These are phyloP conservation scores for Ophiobolus disseminans DNA, from an alignment of 2,329 filamentous ascomycete species.

Conservation along the genomic window DNA sequence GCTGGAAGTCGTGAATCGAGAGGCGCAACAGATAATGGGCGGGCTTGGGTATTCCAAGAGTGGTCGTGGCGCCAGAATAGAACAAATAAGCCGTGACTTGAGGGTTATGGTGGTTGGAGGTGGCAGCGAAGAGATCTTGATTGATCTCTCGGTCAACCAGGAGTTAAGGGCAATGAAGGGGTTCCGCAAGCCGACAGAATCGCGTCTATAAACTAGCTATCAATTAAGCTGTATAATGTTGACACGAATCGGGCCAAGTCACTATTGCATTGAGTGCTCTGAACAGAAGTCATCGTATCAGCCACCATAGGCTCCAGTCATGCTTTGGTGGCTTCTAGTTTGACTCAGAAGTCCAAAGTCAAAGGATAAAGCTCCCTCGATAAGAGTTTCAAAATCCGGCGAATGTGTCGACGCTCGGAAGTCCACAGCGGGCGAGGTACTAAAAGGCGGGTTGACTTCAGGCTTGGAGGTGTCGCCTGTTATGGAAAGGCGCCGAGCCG, in stretches of 20 bases:
- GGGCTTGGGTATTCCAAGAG: slow-evolving; percentile 79
- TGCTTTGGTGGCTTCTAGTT: neutral
- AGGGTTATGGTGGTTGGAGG: slow-evolving; percentile 70
- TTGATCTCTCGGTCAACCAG: slow-evolving; percentile 59
- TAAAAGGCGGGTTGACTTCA: neutral
- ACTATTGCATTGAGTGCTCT: no score
- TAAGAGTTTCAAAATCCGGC: slow-evolving; percentile 2
- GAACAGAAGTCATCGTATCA: neutral
- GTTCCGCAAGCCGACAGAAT: neutral
- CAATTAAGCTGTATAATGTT: no score
- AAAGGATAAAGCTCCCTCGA: slow-evolving; percentile 2
- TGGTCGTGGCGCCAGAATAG: slow-evolving; percentile 72
- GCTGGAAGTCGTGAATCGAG: slow-evolving; percentile 79
- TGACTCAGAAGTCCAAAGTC: slow-evolving; percentile 2
- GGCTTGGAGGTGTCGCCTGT: neutral
- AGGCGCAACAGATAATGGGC: slow-evolving; percentile 78
- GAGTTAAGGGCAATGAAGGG: slow-evolving; percentile 4
- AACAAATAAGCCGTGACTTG: slow-evolving; percentile 81
- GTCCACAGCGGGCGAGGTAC: neutral
- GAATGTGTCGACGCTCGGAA: neutral
- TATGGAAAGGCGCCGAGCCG: slow-evolving; percentile 1
- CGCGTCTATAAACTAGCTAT: neutral
- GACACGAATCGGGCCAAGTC: no score
- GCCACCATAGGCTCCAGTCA: neutral
- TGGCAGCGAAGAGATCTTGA: slow-evolving; percentile 79